These are phyloP conservation scores for Paraconiothyrium sp. DNA, from an alignment of 2,329 filamentous ascomycete genomes.

Conservation along the genomic window DNA sequence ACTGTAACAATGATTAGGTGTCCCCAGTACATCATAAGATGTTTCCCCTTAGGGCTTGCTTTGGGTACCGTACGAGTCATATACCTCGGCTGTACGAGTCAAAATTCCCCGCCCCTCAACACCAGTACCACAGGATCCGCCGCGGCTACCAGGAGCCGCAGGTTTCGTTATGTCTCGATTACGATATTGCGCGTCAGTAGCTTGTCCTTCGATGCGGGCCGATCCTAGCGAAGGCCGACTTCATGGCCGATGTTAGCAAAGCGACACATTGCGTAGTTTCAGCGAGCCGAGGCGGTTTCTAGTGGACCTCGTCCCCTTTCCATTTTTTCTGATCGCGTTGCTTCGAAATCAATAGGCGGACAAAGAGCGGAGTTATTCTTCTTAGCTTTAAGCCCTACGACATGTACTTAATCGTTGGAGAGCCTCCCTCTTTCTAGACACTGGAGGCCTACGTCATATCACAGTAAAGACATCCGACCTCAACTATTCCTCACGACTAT, in stretches of 20 bases:
- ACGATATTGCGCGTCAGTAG: background rate
- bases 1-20: background rate
- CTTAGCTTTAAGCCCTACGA: background rate
- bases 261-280: background rate
- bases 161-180: background rate
- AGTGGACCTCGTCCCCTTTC: constrained; percentile 1
- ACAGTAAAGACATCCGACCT: background rate
- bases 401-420: background rate
- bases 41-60: background rate
- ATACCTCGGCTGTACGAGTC: background rate
- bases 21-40: background rate
- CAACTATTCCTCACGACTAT: background rate
- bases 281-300: constrained; percentile 8
- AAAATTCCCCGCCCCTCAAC: background rate
- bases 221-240: constrained; percentile 7
- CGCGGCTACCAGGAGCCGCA: constrained; percentile 1
- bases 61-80: constrained; percentile 2
- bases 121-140: background rate
- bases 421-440: background rate
- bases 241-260: constrained; percentile 7
- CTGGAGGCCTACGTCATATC: background rate
- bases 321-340: background rate
- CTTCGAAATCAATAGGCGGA: constrained; percentile 7
- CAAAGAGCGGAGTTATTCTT: background rate
- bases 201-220: background rate